Evolutionary conservation across 1,284 basidiomycete genomes (phyloP).

Genomic region (Pascua sp.): DNA sequence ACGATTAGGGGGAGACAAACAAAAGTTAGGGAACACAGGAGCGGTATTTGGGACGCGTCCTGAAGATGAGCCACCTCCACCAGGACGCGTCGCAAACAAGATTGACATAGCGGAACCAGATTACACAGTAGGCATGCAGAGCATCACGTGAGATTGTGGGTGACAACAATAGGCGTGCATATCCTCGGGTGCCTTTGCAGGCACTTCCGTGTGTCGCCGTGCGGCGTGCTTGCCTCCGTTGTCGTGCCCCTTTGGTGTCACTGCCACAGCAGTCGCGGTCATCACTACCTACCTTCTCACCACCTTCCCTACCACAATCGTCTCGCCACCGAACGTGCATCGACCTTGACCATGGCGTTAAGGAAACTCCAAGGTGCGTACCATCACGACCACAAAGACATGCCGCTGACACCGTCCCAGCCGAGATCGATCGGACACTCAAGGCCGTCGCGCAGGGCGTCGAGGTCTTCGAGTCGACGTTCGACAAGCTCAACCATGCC

Average conservation of each 20-base stretch:
- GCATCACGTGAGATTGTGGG: background rate
- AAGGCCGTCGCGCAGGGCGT: conserved; percentile 93
- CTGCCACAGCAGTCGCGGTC: background rate
- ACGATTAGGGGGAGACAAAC: background rate
- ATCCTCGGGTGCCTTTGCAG: background rate
- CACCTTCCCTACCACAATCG: too few species aligned
- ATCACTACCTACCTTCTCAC: conserved; percentile 2
- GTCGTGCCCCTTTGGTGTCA: too few species aligned
- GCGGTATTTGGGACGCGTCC: conserved; percentile 1
- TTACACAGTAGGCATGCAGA: background rate
- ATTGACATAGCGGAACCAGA: background rate
- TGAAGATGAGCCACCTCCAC: conserved; percentile 10
- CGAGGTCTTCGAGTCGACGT: conserved; percentile 90
- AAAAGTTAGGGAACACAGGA: background rate
- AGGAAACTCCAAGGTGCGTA: conserved; percentile 43
- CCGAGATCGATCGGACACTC: conserved; percentile 92
- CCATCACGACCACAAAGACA: background rate
- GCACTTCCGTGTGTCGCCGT: too few species aligned
- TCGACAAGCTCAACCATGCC: conserved; percentile 92
- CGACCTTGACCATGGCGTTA: conserved; percentile 32
- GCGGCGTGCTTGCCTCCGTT: too few species aligned
- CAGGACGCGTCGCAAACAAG: conserved; percentile 4
- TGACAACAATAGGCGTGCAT: background rate
- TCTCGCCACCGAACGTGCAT: background rate
- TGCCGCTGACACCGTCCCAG: conserved; percentile 51